Base-by-base conservation (phyloP, 2,329 filamentous ascomycete genomes). In the Verticillium zaregamsianum region DNA sequence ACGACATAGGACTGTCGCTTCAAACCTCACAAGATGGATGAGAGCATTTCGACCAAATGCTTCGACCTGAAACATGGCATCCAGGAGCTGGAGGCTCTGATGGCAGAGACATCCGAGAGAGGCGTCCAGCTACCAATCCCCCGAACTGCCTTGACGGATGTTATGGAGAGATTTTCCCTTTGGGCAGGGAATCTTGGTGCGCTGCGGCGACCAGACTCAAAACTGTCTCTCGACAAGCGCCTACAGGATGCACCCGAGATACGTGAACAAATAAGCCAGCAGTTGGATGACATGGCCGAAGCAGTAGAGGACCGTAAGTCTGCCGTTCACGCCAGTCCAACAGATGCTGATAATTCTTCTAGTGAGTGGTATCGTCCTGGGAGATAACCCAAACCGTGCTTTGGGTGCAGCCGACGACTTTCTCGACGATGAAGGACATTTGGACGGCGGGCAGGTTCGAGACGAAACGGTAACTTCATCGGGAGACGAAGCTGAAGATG, bases 151-250 rank as follows among this genome's bases (percentile, higher is more conserved):
- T 23, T 23, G 17, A 49, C 20, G 40, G 63, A 66, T 57, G 31
- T 58, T 6, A 25, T 35, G 23, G 65, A 66, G 17, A 61, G 61
- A 32, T 66, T 66, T 33, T 54, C 56, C 17, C 57, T 66, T 17
- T 66, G 65, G 64, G 61, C 61, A 8, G 64, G 64, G 6, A 62
- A 61, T 14, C 25, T 64, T 9, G 65, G 65, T 2, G 64, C 60
- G 1, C 35, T 64, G 25, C 58, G 55, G 4, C 25, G 25, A 8
- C 58, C 64, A 1, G 5, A 17, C 6, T 49, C 57, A 3, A 59
- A 31, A 39, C 1, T 63, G 2, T 66, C 65, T 14, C 59, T 66
- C 5, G 64, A 66, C 17, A 54, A 58, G 12, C 59, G 65, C 1
- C 59, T 66, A 0, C 9, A 37, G 3, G 35, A 35, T 2, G 59